Conservation (phyloP, 805 yeast species). For the Phaffomyces antillensis region DNA sequence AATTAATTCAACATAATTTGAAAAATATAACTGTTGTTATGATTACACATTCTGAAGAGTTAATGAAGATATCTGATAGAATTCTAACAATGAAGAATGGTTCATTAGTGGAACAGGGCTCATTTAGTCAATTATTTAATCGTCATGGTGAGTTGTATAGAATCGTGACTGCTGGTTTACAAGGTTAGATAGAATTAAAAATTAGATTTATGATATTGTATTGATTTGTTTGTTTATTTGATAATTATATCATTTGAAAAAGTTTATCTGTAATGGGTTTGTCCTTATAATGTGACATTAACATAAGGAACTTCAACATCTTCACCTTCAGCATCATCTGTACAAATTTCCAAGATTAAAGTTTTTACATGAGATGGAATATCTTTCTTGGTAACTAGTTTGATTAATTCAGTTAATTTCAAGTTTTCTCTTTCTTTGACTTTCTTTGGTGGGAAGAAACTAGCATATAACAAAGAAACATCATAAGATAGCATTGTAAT, state of each 20-base stretch:
- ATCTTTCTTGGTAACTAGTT: slow-evolving; percentile 79
- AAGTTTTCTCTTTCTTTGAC: slow-evolving; percentile 65
- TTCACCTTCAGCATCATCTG: slow-evolving; percentile 88
- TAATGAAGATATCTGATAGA: slow-evolving; percentile 54
- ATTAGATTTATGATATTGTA: too few species aligned
- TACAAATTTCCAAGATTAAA: slow-evolving; percentile 82
- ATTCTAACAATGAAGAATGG: slow-evolving; percentile 46
- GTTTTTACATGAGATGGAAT: slow-evolving; percentile 67
- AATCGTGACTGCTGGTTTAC: slow-evolving; percentile 22
- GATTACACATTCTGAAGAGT: slow-evolving; percentile 66
- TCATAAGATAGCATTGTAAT: slow-evolving; percentile 90
- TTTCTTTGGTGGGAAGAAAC: slow-evolving; percentile 90
- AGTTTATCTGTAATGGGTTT: not conserved
- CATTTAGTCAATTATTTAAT: slow-evolving; percentile 22
- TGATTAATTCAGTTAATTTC: slow-evolving; percentile 69
- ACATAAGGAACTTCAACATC: slow-evolving; percentile 94
- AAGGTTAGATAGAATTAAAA: not conserved
- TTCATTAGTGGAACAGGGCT: slow-evolving; percentile 38
- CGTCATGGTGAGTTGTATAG: slow-evolving; percentile 25
- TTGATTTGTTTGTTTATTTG: not conserved
- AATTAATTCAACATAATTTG: slow-evolving; percentile 36
- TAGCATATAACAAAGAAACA: slow-evolving; percentile 83
- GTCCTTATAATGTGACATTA: slow-evolving; percentile 44
- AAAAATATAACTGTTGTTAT: slow-evolving; percentile 45
- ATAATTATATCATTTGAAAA: not conserved